A percentile compares a stretch with the other conserved stretches of the same genome.
Conservation (phyloP, 1,139 yeast species). For the Zhuliangozyma blackwelliae region DNA sequence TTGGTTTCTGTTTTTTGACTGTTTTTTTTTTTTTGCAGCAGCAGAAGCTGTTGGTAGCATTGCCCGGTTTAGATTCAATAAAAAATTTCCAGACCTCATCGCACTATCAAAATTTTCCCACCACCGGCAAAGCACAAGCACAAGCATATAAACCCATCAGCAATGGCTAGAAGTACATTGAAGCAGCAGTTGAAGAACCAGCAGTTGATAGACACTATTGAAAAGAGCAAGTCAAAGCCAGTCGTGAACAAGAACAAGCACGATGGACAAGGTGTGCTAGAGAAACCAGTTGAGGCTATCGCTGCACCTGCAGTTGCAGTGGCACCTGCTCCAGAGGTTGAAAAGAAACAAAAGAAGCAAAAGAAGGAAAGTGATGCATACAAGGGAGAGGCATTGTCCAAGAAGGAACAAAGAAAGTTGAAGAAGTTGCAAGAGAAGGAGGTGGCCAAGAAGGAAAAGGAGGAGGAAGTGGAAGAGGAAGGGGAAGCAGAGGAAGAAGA, state of each 20-base stretch:
- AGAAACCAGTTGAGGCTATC: slow-evolving; percentile 1
- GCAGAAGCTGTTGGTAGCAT: no score
- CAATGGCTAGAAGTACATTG: slow-evolving; percentile 30
- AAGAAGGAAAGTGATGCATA: slow-evolving; percentile 32
- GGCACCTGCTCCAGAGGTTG: slow-evolving; percentile 1
- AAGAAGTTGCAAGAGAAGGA: slow-evolving; percentile 43
- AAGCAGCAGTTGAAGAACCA: slow-evolving; percentile 34
- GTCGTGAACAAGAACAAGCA: slow-evolving; percentile 8
- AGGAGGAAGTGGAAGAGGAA: slow-evolving; percentile 18
- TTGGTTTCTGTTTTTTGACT: no score
- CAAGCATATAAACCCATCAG: no score
- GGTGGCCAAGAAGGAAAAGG: slow-evolving; percentile 24
- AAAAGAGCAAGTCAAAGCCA: slow-evolving; percentile 24
- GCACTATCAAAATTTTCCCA: no score
- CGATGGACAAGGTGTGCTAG: slow-evolving; percentile 6
- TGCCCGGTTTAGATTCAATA: no score
- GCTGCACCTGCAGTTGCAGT: no score
- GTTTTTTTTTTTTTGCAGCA: no score
- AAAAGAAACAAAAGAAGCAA: slow-evolving; percentile 12
- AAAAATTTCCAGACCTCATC: no score
- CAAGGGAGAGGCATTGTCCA: slow-evolving; percentile 47
- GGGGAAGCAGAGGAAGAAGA: slow-evolving; percentile 25
- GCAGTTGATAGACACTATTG: slow-evolving; percentile 22
- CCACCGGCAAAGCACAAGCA: no score
- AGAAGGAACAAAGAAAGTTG: slow-evolving; percentile 61